Evolutionary conservation across 768 basidiomycete genomes (phyloP), one percentile per base, ranked within the genome.

Genomic region (Flagelloscypha sp.): DNA sequence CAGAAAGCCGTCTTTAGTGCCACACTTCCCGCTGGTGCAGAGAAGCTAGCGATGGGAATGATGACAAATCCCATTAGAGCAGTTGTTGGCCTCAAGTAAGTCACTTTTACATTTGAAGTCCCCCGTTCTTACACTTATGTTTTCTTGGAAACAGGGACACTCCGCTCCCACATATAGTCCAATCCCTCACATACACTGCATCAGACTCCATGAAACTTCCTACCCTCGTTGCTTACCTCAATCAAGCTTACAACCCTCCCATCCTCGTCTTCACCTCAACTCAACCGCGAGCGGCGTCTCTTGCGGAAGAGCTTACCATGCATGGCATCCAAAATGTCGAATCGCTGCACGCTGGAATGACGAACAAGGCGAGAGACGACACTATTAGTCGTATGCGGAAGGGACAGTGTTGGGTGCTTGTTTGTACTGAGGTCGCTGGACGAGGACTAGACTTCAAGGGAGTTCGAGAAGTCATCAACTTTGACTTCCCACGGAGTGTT

Each of bases 371-470:
- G 56, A 73, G 95, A 36, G 88, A 93, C 48, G 79, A 92, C 49
- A 78, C 84, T 12, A 70, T 95, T 7, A 65, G 69, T 25, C 74
- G 83, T 22, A 94, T 99, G 81, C 79, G 87, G 18, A 70, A 68
- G 48, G 95, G 93, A 0, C 76, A 87, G 53, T 84, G 87, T 41
- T 98, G 95, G 95, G 76, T 93, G 22, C 76, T 98, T 74, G 74
- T 99, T 30, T 87, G 83, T 45, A 99, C 95, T 16, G 95, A 99
- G 55, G 86, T 98, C 33, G 86, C 98, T 87, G 90, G 89, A 16
- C 74, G 95, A 47, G 95, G 95, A 3, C 92, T 99, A 83, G 95
- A 98, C 53, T 98, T 99, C 66, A 85, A 83, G 55, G 92, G 93
- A 7, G 77, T 94, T 34, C 68, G 79, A 40, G 86, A 97, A 51